A percentile compares a stretch with the other conserved stretches of the same genome.
Conservation (phyloP, 768 basidiomycete genomes). For the Plicaturopsis crispa region DNA sequence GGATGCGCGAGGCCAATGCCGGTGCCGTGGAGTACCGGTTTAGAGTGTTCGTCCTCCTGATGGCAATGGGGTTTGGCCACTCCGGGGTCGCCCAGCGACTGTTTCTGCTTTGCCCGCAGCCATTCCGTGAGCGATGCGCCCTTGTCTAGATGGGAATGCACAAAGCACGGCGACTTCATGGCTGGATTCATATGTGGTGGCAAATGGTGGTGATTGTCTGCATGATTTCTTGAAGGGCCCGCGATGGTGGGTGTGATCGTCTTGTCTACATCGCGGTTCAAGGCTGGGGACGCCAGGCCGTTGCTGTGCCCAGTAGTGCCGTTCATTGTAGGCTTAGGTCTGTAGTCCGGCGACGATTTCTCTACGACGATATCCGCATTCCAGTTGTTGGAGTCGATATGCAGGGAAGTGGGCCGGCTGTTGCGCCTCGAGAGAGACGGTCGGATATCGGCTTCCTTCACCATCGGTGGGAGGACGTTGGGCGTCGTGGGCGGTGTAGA, state of each 20-base stretch:
- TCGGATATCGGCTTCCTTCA: slow-evolving; percentile 15
- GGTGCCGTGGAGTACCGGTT: background rate
- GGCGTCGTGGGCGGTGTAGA: slow-evolving; percentile 38
- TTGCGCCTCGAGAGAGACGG: slow-evolving; percentile 31
- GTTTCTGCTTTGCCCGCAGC: slow-evolving; percentile 38
- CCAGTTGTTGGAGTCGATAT: slow-evolving; percentile 24
- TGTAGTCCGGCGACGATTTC: slow-evolving; percentile 14
- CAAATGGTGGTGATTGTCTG: background rate
- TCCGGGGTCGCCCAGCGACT: slow-evolving; percentile 34
- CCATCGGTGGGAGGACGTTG: slow-evolving; percentile 13
- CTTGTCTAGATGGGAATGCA: slow-evolving; percentile 87
- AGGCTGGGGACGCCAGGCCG: background rate
- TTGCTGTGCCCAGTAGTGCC: background rate
- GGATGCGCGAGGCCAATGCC: background rate
- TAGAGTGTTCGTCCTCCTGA: background rate
- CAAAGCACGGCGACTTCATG: slow-evolving; percentile 78
- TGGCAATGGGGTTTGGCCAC: slow-evolving; percentile 43
- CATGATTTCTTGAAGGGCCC: background rate
- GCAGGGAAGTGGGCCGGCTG: slow-evolving; percentile 26
- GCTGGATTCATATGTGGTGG: slow-evolving; percentile 12
- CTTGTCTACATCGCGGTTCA: no score
- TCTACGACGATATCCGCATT: slow-evolving; percentile 28
- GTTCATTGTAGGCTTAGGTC: no score
- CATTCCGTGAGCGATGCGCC: slow-evolving; percentile 73
- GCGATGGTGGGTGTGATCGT: background rate